These are phyloP conservation scores for Scedosporium dehoogii DNA, from an alignment of 2,329 filamentous ascomycete genomes.

Conservation along the genomic window DNA sequence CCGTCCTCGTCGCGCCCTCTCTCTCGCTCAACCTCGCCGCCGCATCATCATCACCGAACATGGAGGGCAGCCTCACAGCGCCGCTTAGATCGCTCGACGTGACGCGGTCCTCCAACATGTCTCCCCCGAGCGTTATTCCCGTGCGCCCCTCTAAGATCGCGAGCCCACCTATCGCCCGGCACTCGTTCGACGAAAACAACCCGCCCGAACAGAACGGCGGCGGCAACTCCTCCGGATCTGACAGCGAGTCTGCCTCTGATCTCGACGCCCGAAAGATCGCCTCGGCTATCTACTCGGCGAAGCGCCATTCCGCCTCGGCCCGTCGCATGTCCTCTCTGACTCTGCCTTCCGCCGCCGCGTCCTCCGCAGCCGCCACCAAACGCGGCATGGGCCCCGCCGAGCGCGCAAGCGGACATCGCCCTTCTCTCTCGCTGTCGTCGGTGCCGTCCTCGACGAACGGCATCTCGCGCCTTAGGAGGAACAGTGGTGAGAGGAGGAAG, in stretches of 20 bases:
- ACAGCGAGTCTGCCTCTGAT: conserved; percentile 34
- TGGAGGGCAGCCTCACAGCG: conserved; percentile 31
- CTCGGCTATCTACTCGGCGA: conserved; percentile 42
- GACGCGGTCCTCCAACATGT: conserved; percentile 39
- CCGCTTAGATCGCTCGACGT: conserved; percentile 42
- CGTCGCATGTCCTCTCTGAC: background rate
- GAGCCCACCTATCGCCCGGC: conserved; percentile 19
- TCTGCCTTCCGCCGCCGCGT: conserved; percentile 19
- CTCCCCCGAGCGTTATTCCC: conserved; percentile 26
- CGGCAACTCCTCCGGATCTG: conserved; percentile 28
- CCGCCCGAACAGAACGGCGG: conserved; percentile 28
- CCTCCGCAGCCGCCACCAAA: background rate
- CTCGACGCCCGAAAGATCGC: conserved; percentile 46
- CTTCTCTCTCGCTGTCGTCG: conserved; percentile 28
- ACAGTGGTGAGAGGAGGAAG: conserved; percentile 38
- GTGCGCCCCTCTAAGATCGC: conserved; percentile 16
- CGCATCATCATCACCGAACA: conserved; percentile 30
- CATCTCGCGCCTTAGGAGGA: conserved; percentile 42
- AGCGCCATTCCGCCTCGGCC: conserved; percentile 16
- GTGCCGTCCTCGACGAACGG: conserved; percentile 38
- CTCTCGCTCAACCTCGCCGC: conserved; percentile 44
- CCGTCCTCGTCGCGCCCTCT: conserved; percentile 44
- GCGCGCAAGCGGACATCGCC: background rate
- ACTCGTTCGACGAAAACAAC: conserved; percentile 40
- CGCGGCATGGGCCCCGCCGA: background rate